Conservation (phyloP, 345 rosid species). For the Bretschneidera sinensis region DNA sequence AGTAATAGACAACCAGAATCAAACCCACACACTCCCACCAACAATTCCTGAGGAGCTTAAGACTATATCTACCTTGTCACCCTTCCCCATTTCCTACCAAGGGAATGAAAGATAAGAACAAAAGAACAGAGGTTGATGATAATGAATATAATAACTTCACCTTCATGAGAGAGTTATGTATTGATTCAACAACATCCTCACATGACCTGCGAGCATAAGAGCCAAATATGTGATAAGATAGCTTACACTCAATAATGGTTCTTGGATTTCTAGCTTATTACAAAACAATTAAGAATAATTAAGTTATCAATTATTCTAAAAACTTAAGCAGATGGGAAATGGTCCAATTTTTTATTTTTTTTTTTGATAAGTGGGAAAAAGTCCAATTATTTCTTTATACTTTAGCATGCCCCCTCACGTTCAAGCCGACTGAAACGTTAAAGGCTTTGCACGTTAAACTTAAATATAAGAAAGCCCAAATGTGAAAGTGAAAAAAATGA, state of each 20-base stretch:
- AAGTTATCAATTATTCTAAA: too few relatives aligned
- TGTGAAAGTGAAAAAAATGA: too few relatives aligned
- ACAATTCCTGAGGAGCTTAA: neutral
- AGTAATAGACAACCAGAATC: too few relatives aligned
- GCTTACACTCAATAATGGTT: slow-evolving; percentile 8
- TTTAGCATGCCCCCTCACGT: too few relatives aligned
- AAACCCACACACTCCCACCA: too few relatives aligned
- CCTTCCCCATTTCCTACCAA: neutral
- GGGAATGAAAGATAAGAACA: slow-evolving; percentile 4
- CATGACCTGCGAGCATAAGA: slow-evolving; percentile 60
- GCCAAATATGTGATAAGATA: slow-evolving; percentile 7
- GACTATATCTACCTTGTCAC: neutral
- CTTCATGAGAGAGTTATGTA: slow-evolving; percentile 84
- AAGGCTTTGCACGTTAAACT: too few relatives aligned
- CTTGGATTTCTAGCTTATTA: slow-evolving; percentile 7
- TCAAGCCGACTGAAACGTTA: too few relatives aligned
- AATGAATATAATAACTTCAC: slow-evolving; percentile 25
- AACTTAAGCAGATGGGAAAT: too few relatives aligned
- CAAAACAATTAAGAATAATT: neutral
- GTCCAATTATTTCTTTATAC: too few relatives aligned
- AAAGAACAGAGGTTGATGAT: slow-evolving; percentile 3
- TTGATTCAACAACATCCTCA: slow-evolving; percentile 87
- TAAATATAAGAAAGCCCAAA: too few relatives aligned
- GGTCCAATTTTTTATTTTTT: too few relatives aligned
- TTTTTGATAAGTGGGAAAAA: too few relatives aligned